These are phyloP conservation scores for Firmiana major DNA, from an alignment of 345 rosid species.

Conservation along the genomic window DNA sequence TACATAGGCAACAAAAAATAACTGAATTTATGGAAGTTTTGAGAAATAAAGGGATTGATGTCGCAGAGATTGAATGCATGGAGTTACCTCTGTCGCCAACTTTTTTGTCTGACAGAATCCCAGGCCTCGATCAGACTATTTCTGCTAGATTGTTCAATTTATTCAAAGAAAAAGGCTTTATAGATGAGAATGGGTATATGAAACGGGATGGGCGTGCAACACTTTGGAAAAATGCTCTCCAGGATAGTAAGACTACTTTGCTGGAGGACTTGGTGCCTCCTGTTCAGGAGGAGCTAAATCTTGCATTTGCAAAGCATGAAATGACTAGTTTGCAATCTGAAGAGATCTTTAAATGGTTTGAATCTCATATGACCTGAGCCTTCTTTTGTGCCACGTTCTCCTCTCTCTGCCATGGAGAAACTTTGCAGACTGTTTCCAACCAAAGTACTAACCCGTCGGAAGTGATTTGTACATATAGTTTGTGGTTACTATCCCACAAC, in stretches of 20 bases:
- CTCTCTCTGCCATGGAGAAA: neutral
- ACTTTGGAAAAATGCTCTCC: slow-evolving; percentile 59
- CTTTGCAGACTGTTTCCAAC: neutral
- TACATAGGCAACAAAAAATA: slow-evolving; percentile 57
- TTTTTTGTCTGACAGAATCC: slow-evolving; percentile 65
- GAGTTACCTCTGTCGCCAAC: slow-evolving; percentile 52
- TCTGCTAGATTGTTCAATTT: slow-evolving; percentile 55
- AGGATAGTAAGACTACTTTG: slow-evolving; percentile 24
- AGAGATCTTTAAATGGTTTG: slow-evolving; percentile 85
- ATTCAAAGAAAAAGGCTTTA: slow-evolving; percentile 51
- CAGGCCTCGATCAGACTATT: slow-evolving; percentile 40
- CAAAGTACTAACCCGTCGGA: neutral
- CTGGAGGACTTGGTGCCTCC: slow-evolving; percentile 54
- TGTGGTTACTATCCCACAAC: neutral
- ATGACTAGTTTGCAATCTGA: slow-evolving; percentile 90
- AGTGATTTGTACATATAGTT: neutral
- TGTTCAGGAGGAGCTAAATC: slow-evolving; percentile 86
- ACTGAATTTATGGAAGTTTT: slow-evolving; percentile 46
- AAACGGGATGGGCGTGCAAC: slow-evolving; percentile 69
- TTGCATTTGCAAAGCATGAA: slow-evolving; percentile 88
- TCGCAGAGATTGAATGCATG: slow-evolving; percentile 68
- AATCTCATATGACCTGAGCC: slow-evolving; percentile 57
- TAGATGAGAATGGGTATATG: slow-evolving; percentile 71
- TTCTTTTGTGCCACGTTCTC: neutral
- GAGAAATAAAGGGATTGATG: slow-evolving; percentile 63